A percentile compares a stretch with the other conserved stretches of the same genome.
Conservation (phyloP, 139 green algal species). For the Chlamydomonas applanata region DNA sequence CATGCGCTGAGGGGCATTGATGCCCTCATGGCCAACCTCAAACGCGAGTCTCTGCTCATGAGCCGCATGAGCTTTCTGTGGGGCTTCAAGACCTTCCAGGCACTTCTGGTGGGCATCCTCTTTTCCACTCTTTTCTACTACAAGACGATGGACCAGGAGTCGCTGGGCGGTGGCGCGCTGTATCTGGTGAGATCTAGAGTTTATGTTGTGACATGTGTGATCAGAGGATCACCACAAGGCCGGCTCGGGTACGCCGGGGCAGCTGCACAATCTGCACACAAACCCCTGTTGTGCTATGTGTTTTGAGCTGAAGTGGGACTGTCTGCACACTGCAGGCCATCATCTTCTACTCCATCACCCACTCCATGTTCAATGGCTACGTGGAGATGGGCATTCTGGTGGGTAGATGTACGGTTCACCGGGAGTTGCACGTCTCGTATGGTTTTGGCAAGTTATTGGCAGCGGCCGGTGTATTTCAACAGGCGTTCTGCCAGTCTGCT, state of each 20-base stretch:
- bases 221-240: too few relatives aligned
- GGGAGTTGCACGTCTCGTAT: too few relatives aligned
- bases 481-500: too few relatives aligned
- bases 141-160: not conserved
- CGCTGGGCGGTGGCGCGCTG: not conserved
- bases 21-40: conserved; percentile 1
- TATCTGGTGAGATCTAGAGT: conserved; percentile 2
- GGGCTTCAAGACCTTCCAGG: conserved; percentile 30
- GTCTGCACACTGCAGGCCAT: not conserved
- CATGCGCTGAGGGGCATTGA: not conserved
- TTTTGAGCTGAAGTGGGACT: too few relatives aligned
- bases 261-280: too few relatives aligned
- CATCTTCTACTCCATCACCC: conserved; percentile 11
- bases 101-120: conserved; percentile 17
- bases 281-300: not conserved
- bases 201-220: not conserved
- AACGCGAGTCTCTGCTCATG: conserved; percentile 48
- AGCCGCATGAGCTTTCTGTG: conserved; percentile 55
- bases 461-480: too few relatives aligned
- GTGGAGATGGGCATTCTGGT: conserved; percentile 8
- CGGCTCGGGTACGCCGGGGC: too few relatives aligned
- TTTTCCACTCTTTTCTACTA: conserved; percentile 4
- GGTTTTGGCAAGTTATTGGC: too few relatives aligned
- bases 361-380: conserved; percentile 9
- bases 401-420: not conserved